Percentiles rank a stretch among this genome's conserved stretches.
Conservation (phyloP, 768 basidiomycete species). For the Podaxis sp. region DNA sequence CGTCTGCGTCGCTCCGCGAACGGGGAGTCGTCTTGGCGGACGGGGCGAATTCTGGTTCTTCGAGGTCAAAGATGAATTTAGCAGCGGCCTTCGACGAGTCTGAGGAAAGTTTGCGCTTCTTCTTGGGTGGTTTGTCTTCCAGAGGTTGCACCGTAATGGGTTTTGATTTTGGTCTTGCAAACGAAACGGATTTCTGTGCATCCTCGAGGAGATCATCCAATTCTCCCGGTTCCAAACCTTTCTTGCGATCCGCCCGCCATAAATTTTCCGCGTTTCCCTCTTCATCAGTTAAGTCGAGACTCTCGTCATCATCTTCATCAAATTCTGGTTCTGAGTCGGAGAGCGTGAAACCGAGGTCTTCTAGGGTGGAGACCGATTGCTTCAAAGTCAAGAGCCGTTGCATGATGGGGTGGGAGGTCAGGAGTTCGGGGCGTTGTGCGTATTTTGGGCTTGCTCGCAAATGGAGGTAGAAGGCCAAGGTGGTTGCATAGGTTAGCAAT, state of each 20-base stretch:
- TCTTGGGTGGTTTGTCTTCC: conserved; percentile 45
- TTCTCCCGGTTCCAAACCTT: conserved; percentile 43
- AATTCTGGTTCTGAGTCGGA: conserved; percentile 50
- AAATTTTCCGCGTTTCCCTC: conserved; percentile 39
- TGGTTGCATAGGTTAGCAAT: conserved; percentile 84
- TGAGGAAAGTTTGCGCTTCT: conserved; percentile 55
- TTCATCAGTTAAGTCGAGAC: conserved; percentile 21
- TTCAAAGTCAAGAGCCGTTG: conserved; percentile 80
- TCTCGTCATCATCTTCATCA: conserved; percentile 38
- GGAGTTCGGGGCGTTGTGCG: conserved; percentile 55
- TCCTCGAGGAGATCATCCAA: conserved; percentile 59
- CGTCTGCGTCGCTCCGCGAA: conserved; percentile 22
- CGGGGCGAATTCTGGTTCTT: conserved; percentile 71
- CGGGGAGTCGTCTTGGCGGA: conserved; percentile 33
- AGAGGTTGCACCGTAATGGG: background rate
- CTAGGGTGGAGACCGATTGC: conserved; percentile 76
- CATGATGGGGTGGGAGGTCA: conserved; percentile 72
- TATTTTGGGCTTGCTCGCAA: conserved; percentile 73
- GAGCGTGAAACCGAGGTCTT: conserved; percentile 75
- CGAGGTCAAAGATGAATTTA: conserved; percentile 67
- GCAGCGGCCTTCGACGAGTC: conserved; percentile 28
- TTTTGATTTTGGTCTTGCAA: conserved; percentile 23
- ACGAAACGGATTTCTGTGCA: conserved; percentile 30
- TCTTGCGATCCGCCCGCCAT: conserved; percentile 40
- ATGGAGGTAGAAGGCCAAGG: conserved; percentile 90